Evolutionary conservation across 352 stramenopile genomes (phyloP), one percentile per base, ranked within the genome.

Genomic region (Pythium periplocum): DNA sequence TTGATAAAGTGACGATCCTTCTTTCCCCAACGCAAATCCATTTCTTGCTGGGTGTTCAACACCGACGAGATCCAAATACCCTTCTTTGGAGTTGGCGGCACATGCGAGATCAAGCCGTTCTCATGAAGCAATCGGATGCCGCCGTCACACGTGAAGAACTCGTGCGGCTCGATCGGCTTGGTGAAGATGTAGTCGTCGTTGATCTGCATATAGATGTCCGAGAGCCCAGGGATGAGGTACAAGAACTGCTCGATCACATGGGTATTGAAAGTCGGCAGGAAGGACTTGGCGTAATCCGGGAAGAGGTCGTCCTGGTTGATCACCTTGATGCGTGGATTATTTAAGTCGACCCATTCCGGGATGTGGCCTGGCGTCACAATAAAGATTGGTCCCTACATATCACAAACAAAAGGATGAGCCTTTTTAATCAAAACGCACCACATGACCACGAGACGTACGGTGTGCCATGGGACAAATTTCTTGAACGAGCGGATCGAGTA

Each of bases 161-260:
- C 78, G 44, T 93, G 75, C 6, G 85, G 85, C 10, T 65, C 63
- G 39, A 95, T 83, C 38, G 78, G 78, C 58, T 90, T 86, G 40
- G 78, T 84, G 58, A 95, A 95, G 45, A 95, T 64, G 60, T 93
- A 95, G 70, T 95, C 85, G 62, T 95, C 85, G 61, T 95, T 95
- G 51, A 95, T 70, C 55, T 95, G 83, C 70, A 95, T 93, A 64
- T 83, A 95, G 44, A 90, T 83, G 53, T 95, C 85, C 45, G 85
- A 91, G 31, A 95, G 71, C 0, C 81, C 85, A 2, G 85, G 85
- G 49, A 95, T 93, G 12, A 78, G 53, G 59, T 95, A 87, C 51
- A 95, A 55, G 56, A 92, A 95, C 66, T 95, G 85, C 66, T 95
- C 85, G 40, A 95, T 89, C 45, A 93, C 83, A 66, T 95, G 77